Percentiles rank a stretch among this genome's conserved stretches.
Evolutionary conservation across 2,329 filamentous ascomycete species (phyloP).

Genomic region (Phyllosticta paracitricarpa): DNA sequence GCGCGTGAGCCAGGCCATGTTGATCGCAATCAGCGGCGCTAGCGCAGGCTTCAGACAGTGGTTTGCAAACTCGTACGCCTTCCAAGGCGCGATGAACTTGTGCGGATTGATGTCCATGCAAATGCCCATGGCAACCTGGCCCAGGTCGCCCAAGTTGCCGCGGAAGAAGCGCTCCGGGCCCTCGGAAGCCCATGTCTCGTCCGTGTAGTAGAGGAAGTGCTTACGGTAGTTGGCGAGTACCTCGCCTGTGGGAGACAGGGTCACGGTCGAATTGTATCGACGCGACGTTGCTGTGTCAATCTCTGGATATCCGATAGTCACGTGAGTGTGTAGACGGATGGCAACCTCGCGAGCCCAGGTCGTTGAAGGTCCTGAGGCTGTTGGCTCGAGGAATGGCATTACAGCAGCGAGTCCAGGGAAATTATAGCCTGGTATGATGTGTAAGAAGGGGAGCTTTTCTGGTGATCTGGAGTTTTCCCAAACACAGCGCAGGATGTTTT

Average conservation of each 20-base stretch:
- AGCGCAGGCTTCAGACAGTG: conserved; percentile 44
- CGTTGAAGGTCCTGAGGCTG: conserved; percentile 55
- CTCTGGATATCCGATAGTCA: conserved; percentile 68
- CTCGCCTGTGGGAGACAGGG: conserved; percentile 45
- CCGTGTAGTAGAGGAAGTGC: conserved; percentile 56
- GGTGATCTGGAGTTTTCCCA: not conserved
- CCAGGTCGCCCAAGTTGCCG: conserved; percentile 24
- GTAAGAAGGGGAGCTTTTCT: not conserved
- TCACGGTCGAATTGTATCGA: conserved; percentile 49
- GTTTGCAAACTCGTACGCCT: conserved; percentile 46
- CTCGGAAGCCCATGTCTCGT: conserved; percentile 54
- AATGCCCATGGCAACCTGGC: conserved; percentile 30
- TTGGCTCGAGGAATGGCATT: conserved; percentile 56
- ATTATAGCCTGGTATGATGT: conserved; percentile 54
- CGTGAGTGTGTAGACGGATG: conserved; percentile 54
- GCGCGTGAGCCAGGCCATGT: conserved; percentile 68
- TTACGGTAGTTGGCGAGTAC: conserved; percentile 53
- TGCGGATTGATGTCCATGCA: conserved; percentile 57
- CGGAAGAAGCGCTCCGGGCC: conserved; percentile 32
- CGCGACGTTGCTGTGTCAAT: conserved; percentile 17
- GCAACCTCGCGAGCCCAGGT: conserved; percentile 62
- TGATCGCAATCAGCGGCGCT: conserved; percentile 56
- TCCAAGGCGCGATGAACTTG: conserved; percentile 48
- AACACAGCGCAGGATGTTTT: not conserved
- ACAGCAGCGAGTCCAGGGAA: conserved; percentile 62